Conservation (phyloP, 202 grass and related monocot genomes). For the Saccharum hybrid region DNA sequence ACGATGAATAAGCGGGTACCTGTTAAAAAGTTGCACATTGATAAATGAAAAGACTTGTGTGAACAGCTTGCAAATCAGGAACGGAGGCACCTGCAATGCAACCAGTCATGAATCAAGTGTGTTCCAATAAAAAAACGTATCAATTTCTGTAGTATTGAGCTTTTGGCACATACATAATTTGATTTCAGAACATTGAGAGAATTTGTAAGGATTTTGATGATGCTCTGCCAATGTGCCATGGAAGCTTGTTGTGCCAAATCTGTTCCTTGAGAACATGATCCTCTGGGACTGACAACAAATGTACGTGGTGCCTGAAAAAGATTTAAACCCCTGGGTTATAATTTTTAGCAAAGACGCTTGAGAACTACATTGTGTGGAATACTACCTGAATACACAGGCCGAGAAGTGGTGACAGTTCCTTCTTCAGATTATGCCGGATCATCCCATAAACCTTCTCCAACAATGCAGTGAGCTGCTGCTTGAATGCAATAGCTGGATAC, state of each 20-base stretch:
- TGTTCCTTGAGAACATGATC: constrained; percentile 58
- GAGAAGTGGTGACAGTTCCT: constrained; percentile 59
- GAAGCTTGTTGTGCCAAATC: constrained; percentile 60
- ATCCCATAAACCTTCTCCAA: constrained; percentile 68
- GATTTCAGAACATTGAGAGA: constrained; percentile 61
- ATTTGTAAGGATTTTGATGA: constrained; percentile 69
- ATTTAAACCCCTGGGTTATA: not conserved
- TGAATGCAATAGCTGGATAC: constrained; percentile 64
- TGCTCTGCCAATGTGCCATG: constrained; percentile 75
- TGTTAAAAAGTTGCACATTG: constrained; percentile 73
- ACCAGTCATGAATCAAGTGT: not conserved
- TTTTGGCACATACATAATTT: constrained; percentile 52
- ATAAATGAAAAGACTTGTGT: constrained; percentile 71
- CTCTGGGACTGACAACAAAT: constrained; percentile 59
- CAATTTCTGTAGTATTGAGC: not conserved
- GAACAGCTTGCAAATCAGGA: constrained; percentile 65
- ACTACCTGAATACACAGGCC: constrained; percentile 61
- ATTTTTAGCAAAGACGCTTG: constrained; percentile 1
- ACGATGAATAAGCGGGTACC: constrained; percentile 14
- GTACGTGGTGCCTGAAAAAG: constrained; percentile 65
- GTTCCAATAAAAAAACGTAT: not conserved
- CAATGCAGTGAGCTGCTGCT: constrained; percentile 62
- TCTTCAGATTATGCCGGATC: constrained; percentile 59
- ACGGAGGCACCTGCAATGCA: constrained; percentile 53
- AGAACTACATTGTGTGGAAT: not conserved